Evolutionary conservation across 2,329 filamentous ascomycete genomes (phyloP), one percentile per base, ranked within the genome.

Genomic region (Tolypocladium pustulatum): DNA sequence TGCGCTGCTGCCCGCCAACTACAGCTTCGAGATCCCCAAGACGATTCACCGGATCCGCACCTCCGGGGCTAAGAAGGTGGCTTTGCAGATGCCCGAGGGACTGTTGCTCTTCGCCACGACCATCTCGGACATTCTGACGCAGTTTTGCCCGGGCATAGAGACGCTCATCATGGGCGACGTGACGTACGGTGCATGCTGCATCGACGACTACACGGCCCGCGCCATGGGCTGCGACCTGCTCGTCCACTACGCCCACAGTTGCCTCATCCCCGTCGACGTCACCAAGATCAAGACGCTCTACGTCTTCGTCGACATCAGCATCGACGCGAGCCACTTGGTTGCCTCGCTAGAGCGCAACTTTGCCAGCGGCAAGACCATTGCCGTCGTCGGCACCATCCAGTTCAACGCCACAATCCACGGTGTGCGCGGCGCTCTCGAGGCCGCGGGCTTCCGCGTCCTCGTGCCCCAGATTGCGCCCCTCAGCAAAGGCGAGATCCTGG

Each of bases 101-200:
- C 81, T 99, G 1, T 83, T 99, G 34, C 79, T 99, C 59, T 99
- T 99, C 71, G 94, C 94, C 27, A 97, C 94, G 32, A 99, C 94
- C 40, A 93, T 99, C 65, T 96, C 94, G 4, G 94, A 99, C 71
- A 97, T 99, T 66, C 79, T 99, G 54, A 90, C 89, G 0, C 89
- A 92, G 69, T 99, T 99, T 76, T 99, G 94, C 69, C 88, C 91
- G 0, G 91, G 89, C 1, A 88, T 89, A 46, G 90, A 95, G 71
- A 97, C 93, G 2, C 80, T 97, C 57, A 99, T 99, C 72, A 99
- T 99, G 94, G 94, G 94, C 61, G 94, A 99, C 71, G 94, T 99
- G 51, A 99, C 94, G 1, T 99, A 99, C 72, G 94, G 94, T 62
- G 94, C 94, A 27, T 99, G 94, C 78, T 99, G 94, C 70, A 97